Base-by-base conservation (phyloP, 2,329 filamentous ascomycete species). In the Curvularia sp. region DNA sequence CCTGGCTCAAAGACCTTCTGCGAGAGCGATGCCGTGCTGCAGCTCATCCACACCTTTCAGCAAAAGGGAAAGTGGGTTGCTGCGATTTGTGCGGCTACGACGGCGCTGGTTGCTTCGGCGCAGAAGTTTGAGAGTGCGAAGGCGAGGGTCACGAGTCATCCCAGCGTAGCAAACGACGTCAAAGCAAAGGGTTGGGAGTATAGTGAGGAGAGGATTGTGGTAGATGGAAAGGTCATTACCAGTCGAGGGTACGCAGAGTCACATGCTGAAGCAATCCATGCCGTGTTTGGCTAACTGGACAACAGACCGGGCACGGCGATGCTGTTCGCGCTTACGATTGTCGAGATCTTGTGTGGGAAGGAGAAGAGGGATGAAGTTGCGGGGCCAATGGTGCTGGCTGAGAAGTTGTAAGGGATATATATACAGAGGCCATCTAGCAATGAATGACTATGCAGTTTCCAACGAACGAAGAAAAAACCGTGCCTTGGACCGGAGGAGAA, bases 361-460 rank as follows among this genome's bases (percentile, higher is more conserved):
- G 80, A 79, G 75, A 83, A 79, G 69, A 78, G 79, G 53, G 81
- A 83, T 28, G 82, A 81, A 8, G 79, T 84, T 47, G 77, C 83
- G 28, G 79, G 79, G 28, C 78, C 84, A 44, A 79, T 82, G 71
- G 75, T 85, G 62, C 72, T 81, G 39, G 67, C 71, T 31, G 61
- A 68, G 50, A 68, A 60, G 1, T 31, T 74, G 41, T 75, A 54
- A 59, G 49, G n/a, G 13, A 20, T 5, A 24, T 12, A n/a, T 7
- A 26, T 22, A 38, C 9, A 33, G 10, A 33, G 8, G 8, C 15
- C 18, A 13, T 20, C 44, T n/a, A 43, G 8, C 10, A 13, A 33
- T 3, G 12, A 33, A 33, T 13, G 2, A 42, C 6, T 26, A 26
- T 26, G 24, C 24, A 26, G 24, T 26, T 26, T 6, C 24, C 24